Conservation (phyloP, 1,139 yeast species). For the Kazachstania sp. region DNA sequence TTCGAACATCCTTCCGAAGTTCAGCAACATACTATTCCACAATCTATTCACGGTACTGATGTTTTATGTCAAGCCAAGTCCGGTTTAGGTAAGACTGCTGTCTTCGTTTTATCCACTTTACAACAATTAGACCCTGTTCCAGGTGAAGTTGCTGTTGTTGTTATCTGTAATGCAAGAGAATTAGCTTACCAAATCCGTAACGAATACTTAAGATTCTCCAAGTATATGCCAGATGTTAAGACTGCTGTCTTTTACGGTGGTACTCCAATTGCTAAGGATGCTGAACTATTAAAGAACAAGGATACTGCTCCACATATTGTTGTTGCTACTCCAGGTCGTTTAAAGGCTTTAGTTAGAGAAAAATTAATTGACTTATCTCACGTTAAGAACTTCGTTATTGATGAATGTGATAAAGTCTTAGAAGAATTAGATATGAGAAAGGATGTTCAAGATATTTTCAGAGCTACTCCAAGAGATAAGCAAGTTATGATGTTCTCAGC, state of each 20-base stretch:
- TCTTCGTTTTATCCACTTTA: slow-evolving; percentile 87
- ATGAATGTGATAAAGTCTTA: slow-evolving; percentile 97
- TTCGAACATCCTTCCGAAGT: slow-evolving; percentile 99
- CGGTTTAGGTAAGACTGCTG: slow-evolving; percentile 99
- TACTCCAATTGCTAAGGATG: slow-evolving; percentile 76
- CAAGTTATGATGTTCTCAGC: slow-evolving; percentile 99
- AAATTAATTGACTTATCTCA: slow-evolving; percentile 79
- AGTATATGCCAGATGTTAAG: slow-evolving; percentile 95
- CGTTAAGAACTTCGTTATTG: slow-evolving; percentile 91
- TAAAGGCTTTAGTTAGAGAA: slow-evolving; percentile 88
- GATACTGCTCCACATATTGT: slow-evolving; percentile 95
- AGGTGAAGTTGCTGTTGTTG: slow-evolving; percentile 91
- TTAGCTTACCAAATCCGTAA: slow-evolving; percentile 97
- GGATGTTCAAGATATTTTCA: slow-evolving; percentile 96
- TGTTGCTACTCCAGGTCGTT: slow-evolving; percentile 98
- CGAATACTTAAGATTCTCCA: slow-evolving; percentile 95
- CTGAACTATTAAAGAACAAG: slow-evolving; percentile 81
- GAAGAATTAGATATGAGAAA: slow-evolving; percentile 93
- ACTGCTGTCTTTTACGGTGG: slow-evolving; percentile 98
- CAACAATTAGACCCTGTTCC: slow-evolving; percentile 97
- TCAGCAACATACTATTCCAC: slow-evolving; percentile 98
- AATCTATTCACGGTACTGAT: slow-evolving; percentile 95
- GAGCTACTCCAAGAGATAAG: slow-evolving; percentile 96
- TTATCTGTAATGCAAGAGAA: slow-evolving; percentile 96
- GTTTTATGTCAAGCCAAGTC: slow-evolving; percentile 98